Evolutionary conservation across 2,329 filamentous ascomycete genomes (phyloP).

Genomic region (Colletotrichum higginsianum): DNA sequence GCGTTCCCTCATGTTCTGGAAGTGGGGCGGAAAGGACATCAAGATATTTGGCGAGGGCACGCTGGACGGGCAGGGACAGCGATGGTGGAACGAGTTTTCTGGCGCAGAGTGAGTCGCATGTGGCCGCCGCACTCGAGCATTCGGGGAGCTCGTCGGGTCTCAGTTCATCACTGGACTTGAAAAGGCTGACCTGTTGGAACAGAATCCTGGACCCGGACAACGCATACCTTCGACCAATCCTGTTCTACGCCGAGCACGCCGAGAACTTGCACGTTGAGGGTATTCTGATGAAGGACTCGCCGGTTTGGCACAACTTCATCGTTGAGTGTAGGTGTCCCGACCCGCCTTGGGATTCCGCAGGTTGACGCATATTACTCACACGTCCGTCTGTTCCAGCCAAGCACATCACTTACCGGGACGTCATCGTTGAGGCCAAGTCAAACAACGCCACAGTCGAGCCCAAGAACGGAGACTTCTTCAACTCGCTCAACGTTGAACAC

Average conservation of each 20-base stretch:
- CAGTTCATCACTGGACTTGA: too few relatives aligned
- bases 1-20: constrained; percentile 73
- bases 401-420: constrained; percentile 67
- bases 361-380: neutral
- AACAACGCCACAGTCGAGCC: constrained; percentile 60
- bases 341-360: neutral
- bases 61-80: constrained; percentile 69
- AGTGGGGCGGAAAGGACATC: constrained; percentile 74
- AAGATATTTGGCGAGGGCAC: constrained; percentile 71
- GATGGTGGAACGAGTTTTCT: constrained; percentile 60
- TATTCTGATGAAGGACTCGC: constrained; percentile 72
- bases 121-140: too few relatives aligned
- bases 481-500: constrained; percentile 70
- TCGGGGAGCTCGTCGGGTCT: neutral
- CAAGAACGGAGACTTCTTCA: constrained; percentile 75
- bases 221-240: constrained; percentile 70
- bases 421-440: constrained; percentile 69
- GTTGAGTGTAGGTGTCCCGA: constrained; percentile 61
- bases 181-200: neutral
- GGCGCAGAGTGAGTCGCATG: constrained; percentile 49
- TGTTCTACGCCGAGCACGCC: constrained; percentile 74
- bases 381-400: constrained; percentile 49
- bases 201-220: constrained; percentile 67
- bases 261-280: constrained; percentile 71
- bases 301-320: constrained; percentile 76